phyloP scores from a whole-genome alignment of 257 asterid species.

The Paraleonurus japonicus region DNA sequence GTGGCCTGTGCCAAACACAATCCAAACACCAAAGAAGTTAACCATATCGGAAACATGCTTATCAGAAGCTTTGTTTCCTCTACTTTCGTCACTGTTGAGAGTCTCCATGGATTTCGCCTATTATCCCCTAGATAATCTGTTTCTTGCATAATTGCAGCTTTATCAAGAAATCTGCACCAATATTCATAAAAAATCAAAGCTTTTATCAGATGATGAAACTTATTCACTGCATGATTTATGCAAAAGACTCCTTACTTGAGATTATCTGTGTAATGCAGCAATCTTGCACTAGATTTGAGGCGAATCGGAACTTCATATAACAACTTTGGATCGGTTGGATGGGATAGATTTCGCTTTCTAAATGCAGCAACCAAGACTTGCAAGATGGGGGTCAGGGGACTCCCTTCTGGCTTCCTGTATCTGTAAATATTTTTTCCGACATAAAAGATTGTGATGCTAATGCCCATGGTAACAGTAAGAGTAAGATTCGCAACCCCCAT shows the following conservation, averaged over 20 bases:
- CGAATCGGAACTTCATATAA: not conserved
- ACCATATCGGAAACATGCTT: slow-evolving; percentile 14
- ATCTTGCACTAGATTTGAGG: not conserved
- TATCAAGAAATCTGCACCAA: slow-evolving; percentile 14
- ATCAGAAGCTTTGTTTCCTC: slow-evolving; percentile 14
- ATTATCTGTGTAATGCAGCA: slow-evolving; percentile 2
- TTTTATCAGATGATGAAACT: not conserved
- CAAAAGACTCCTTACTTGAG: not conserved
- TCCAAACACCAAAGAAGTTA: slow-evolving; percentile 8
- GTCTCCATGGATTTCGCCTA: not conserved
- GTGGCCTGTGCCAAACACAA: slow-evolving; percentile 2
- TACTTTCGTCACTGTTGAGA: slow-evolving; percentile 16
- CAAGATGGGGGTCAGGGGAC: slow-evolving; percentile 7
- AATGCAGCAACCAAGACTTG: slow-evolving; percentile 14
- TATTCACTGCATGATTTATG: not conserved
- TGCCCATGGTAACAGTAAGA: not conserved
- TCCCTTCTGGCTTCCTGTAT: not conserved
- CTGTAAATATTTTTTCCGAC: not conserved
- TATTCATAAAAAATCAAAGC: too few relatives aligned
- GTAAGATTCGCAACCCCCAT: slow-evolving; percentile 3
- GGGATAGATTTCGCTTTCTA: not conserved
- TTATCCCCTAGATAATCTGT: not conserved
- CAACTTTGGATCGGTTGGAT: not conserved
- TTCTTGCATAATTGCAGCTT: slow-evolving; percentile 7
- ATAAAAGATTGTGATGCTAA: not conserved